These are phyloP conservation scores for Schizosaccharomyces cryophilus DNA, from an alignment of 805 yeast genomes.

Conservation along the genomic window DNA sequence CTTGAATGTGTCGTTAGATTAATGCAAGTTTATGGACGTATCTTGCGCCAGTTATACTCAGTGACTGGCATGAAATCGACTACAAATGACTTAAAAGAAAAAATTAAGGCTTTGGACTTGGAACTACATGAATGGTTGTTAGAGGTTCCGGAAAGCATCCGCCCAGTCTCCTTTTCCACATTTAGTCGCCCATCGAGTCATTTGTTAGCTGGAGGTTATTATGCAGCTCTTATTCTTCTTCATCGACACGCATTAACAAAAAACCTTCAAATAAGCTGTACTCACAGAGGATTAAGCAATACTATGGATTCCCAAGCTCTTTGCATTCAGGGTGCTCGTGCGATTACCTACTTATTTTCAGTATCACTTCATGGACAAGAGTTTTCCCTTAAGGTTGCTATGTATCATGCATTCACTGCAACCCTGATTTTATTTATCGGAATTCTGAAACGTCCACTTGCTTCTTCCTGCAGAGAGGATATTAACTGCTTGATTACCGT, in stretches of 20 bases:
- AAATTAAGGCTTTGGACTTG: not conserved
- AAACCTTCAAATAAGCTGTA: not conserved
- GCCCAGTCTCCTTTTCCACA: not conserved
- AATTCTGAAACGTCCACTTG: not conserved
- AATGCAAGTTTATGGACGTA: not conserved
- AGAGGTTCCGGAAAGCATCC: not conserved
- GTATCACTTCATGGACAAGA: not conserved
- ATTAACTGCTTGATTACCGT: not conserved
- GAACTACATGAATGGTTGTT: not conserved
- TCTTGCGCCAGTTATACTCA: not conserved
- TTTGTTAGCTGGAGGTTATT: not conserved
- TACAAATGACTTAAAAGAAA: not conserved
- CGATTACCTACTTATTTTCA: not conserved
- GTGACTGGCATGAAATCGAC: not conserved
- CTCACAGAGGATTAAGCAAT: not conserved
- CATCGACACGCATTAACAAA: not conserved
- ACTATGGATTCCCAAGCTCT: not conserved
- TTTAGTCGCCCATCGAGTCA: not conserved
- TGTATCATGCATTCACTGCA: not conserved
- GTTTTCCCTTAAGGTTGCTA: not conserved
- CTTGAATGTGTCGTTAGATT: not conserved
- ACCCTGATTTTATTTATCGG: not conserved
- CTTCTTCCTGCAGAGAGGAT: not conserved
- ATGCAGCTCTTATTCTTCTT: not conserved
- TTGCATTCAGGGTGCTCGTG: not conserved